phyloP scores from a whole-genome alignment of 176 grass and related monocot genomes.

The Bolboschoenus planiculmis region DNA sequence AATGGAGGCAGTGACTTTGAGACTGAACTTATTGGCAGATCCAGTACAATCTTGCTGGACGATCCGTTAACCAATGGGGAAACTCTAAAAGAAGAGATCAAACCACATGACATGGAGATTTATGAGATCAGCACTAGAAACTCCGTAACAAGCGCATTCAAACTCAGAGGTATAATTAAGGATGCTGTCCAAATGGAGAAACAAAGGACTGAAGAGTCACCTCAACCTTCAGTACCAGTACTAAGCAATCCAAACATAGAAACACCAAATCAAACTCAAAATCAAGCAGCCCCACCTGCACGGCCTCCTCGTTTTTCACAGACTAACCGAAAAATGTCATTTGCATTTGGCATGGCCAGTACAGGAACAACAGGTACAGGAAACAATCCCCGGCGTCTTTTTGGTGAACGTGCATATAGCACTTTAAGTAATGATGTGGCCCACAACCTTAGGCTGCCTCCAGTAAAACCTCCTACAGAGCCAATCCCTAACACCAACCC shows the following conservation, averaged over 20 bases:
- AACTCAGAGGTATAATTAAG: slow-evolving; percentile 10
- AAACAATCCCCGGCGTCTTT: slow-evolving; percentile 31
- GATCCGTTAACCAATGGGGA: slow-evolving; percentile 1
- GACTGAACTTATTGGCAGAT: background rate
- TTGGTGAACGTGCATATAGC: slow-evolving; percentile 52
- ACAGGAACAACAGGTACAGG: slow-evolving; percentile 25
- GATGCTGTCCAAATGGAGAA: slow-evolving; percentile 18
- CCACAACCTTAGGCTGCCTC: slow-evolving; percentile 53
- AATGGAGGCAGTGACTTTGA: slow-evolving; percentile 17
- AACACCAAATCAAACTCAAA: slow-evolving; percentile 32
- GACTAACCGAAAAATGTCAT: slow-evolving; percentile 68
- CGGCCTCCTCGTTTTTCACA: slow-evolving; percentile 38
- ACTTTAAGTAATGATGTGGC: slow-evolving; percentile 68
- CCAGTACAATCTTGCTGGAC: background rate
- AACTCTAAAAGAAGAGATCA: slow-evolving; percentile 20
- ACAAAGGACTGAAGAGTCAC: slow-evolving; percentile 3
- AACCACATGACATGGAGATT: slow-evolving; percentile 22
- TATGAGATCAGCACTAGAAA: background rate
- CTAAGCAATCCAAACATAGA: slow-evolving; percentile 34
- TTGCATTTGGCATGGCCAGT: slow-evolving; percentile 50
- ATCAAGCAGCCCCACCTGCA: slow-evolving; percentile 31
- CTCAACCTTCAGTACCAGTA: background rate
- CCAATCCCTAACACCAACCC: slow-evolving; percentile 40
- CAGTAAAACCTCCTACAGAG: slow-evolving; percentile 45
- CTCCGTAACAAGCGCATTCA: slow-evolving; percentile 10